These are phyloP conservation scores for Suillus subaureus DNA, from an alignment of 768 basidiomycete genomes.

Conservation along the genomic window DNA sequence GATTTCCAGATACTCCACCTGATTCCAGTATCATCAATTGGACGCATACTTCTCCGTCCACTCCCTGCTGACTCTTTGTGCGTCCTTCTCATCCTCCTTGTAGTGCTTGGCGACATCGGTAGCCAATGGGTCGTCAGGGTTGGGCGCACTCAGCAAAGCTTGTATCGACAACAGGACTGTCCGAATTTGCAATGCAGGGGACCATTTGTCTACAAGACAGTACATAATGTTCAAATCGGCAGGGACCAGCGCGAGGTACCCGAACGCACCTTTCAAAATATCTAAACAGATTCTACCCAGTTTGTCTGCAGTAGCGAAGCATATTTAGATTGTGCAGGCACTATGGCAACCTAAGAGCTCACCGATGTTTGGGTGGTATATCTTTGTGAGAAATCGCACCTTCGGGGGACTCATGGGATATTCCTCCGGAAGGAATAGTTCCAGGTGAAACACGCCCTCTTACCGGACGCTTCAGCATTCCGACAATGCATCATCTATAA, in stretches of 20 bases:
- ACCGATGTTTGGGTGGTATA: conserved; percentile 99
- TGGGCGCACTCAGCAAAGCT: conserved; percentile 94
- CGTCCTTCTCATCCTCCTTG: conserved; percentile 95
- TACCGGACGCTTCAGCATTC: conserved; percentile 11
- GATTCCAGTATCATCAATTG: conserved; percentile 20
- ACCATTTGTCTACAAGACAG: conserved; percentile 87
- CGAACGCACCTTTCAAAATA: conserved; percentile 83
- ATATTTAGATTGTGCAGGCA: conserved; percentile 2
- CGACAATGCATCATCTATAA: conserved; percentile 3
- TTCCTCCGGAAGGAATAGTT: conserved; percentile 97
- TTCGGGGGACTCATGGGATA: conserved; percentile 99
- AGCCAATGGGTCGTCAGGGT: conserved; percentile 94
- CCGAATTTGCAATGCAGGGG: conserved; percentile 96
- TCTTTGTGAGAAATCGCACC: conserved; percentile 96
- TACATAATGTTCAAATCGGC: not conserved
- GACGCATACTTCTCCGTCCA: conserved; percentile 92
- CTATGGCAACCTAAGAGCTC: conserved; percentile 33
- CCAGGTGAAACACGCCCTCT: conserved; percentile 95
- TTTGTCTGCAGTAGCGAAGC: conserved; percentile 65
- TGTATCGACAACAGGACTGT: conserved; percentile 97
- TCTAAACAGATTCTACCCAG: conserved; percentile 98
- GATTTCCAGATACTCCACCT: not conserved
- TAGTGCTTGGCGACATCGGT: conserved; percentile 98
- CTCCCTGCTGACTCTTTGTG: conserved; percentile 88
- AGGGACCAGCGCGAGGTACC: not conserved